Base-by-base conservation (phyloP, 2,329 filamentous ascomycete genomes). In the Cyclaneusma minus region DNA sequence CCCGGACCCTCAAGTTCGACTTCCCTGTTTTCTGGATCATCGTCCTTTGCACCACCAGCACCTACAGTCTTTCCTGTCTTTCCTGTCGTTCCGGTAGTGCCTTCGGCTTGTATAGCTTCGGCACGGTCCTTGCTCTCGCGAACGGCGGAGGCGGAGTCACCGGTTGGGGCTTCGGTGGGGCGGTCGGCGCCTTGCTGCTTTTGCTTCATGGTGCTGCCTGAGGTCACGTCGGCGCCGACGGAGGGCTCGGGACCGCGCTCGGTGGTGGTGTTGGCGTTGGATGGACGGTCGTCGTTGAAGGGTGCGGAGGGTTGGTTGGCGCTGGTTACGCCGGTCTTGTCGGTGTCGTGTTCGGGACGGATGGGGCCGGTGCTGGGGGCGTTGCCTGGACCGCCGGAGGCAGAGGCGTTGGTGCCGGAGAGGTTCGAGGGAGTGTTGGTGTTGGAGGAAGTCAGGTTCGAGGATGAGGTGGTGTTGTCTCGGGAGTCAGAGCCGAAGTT, bases 181-280 rank as follows among this genome's bases (percentile, higher is more conserved):
- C 37, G 27, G 27, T 49, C 47, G 12, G 44, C 45, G 9, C 50
- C 52, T 34, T 55, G 50, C 12, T 53, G 44, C 26, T 51, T 49
- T 6, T 37, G 33, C 5, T 22, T 31, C 9, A 15, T 24, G 22
- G 5, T 13, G 12, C 12, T 13, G 22, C 12, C 22, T 11, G 22
- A 24, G 12, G 22, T 24, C 10, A 44, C 38, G 19, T 38, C 29
- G 4, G 30, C 40, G 17, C 37, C 31, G 4, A 38, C 32, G 14
- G 34, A 36, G 4, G 45, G 39, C 14, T 38, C 35, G n/a, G 34
- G 30, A 8, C 35, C 34, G 11, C 26, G 9, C 7, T 24, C 33
- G 3, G 36, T 15, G 18, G 24, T 17, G 5, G 28, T 28, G 18
- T 32, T 29, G 25, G 27, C 24, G 18, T 22, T 24, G 10, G 23